A percentile compares a stretch with the other conserved stretches of the same genome.
Evolutionary conservation across 225 moss, liverwort and hornwort genomes (phyloP).

Genomic region (Ulota crispa): DNA sequence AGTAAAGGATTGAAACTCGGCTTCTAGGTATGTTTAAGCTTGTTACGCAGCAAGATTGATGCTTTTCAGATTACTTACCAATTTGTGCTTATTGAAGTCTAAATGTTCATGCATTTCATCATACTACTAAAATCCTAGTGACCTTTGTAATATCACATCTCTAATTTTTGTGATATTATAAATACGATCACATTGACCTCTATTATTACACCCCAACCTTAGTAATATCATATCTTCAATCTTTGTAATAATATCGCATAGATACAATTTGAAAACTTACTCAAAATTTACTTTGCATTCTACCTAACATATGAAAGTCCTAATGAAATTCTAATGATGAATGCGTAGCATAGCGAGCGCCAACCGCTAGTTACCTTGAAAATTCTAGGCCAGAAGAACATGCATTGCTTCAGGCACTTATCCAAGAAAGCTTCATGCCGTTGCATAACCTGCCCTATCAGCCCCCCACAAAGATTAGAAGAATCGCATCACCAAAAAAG

Average conservation of each 20-base stretch:
- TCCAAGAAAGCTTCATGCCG: conserved; percentile 88
- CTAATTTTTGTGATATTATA: too few species aligned
- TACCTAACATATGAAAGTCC: too few species aligned
- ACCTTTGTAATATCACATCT: too few species aligned
- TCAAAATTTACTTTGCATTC: too few species aligned
- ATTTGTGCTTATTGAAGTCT: not conserved
- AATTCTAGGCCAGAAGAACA: conserved; percentile 88
- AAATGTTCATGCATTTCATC: not conserved
- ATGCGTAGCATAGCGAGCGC: too few species aligned
- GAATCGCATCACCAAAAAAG: conserved; percentile 12
- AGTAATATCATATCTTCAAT: too few species aligned
- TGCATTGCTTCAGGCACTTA: conserved; percentile 91
- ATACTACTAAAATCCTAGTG: too few species aligned
- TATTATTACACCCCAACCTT: too few species aligned
- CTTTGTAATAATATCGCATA: too few species aligned
- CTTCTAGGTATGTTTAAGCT: not conserved
- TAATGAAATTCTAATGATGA: too few species aligned
- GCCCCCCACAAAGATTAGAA: conserved; percentile 23
- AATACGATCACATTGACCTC: too few species aligned
- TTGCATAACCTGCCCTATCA: conserved; percentile 70
- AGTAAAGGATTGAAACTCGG: not conserved
- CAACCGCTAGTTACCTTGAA: conserved; percentile 71
- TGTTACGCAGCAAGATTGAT: not conserved
- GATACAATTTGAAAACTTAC: too few species aligned
- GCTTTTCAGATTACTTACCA: conserved; percentile 18